These are phyloP conservation scores for Colletotrichum sp. DNA, from an alignment of 2,329 filamentous ascomycete species.

Conservation along the genomic window DNA sequence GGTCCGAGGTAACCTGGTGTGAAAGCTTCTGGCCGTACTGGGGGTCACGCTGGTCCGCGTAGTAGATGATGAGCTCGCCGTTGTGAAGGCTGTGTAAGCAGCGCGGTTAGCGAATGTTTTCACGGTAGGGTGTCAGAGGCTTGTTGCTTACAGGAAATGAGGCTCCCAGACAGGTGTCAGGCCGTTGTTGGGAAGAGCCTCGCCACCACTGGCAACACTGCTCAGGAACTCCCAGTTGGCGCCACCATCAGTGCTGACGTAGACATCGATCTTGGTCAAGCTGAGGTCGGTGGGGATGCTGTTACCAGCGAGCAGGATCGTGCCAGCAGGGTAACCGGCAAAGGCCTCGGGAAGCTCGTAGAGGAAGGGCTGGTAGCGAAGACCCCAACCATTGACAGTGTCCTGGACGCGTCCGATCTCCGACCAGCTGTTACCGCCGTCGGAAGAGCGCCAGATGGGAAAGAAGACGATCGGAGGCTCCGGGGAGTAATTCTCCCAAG, in stretches of 20 bases:
- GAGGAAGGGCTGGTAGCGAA: slow-evolving; percentile 73
- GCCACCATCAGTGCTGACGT: slow-evolving; percentile 66
- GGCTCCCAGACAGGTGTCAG: slow-evolving; percentile 77
- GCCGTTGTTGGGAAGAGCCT: slow-evolving; percentile 66
- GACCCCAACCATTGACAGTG: slow-evolving; percentile 65
- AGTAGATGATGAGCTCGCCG: slow-evolving; percentile 68
- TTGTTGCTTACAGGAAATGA: slow-evolving; percentile 54
- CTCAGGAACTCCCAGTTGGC: slow-evolving; percentile 70
- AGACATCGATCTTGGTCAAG: slow-evolving; percentile 71
- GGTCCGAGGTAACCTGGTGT: slow-evolving; percentile 65
- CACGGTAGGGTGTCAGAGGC: accelerated
- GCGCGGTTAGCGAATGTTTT: not conserved
- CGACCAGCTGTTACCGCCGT: slow-evolving; percentile 64
- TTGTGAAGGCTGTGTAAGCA: slow-evolving; percentile 52
- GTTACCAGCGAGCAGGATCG: slow-evolving; percentile 67
- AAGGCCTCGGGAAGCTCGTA: slow-evolving; percentile 65
- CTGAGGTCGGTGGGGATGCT: slow-evolving; percentile 65
- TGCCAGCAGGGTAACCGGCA: slow-evolving; percentile 64
- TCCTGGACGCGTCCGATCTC: slow-evolving; percentile 68
- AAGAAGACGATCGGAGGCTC: slow-evolving; percentile 61
- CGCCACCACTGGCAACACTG: slow-evolving; percentile 66
- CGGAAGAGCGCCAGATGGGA: slow-evolving; percentile 56
- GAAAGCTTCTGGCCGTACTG: slow-evolving; percentile 71
- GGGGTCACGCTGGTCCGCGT: slow-evolving; percentile 73
- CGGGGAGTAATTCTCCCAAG: slow-evolving; percentile 62